phyloP scores from a whole-genome alignment of 352 stramenopile genomes.

The Aphanomyces cochlioides region DNA sequence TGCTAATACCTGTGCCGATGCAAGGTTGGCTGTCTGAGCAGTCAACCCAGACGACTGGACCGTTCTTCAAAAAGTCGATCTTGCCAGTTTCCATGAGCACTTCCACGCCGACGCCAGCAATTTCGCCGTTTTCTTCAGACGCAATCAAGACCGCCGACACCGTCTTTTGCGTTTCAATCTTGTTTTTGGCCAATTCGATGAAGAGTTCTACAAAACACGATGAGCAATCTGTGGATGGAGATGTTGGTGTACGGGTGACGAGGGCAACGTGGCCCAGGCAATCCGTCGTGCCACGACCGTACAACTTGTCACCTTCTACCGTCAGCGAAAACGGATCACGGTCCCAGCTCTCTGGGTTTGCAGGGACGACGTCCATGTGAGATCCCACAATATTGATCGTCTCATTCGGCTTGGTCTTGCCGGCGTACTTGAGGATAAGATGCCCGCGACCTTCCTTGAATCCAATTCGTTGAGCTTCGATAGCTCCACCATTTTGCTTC shows the following conservation, averaged over 20 bases:
- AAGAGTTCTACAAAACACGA: slow-evolving; percentile 47
- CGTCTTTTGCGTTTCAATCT: slow-evolving; percentile 63
- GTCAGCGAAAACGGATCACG: slow-evolving; percentile 85
- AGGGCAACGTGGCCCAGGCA: slow-evolving; percentile 91
- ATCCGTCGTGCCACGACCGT: slow-evolving; percentile 89
- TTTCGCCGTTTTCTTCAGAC: slow-evolving; percentile 82
- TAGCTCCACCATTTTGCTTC: slow-evolving; percentile 57
- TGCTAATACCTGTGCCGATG: slow-evolving; percentile 67
- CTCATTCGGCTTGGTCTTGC: slow-evolving; percentile 41
- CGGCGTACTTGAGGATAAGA: slow-evolving; percentile 89
- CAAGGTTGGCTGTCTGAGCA: slow-evolving; percentile 90
- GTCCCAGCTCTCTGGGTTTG: slow-evolving; percentile 87
- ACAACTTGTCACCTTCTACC: slow-evolving; percentile 90
- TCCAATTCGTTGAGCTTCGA: slow-evolving; percentile 72
- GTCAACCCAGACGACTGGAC: slow-evolving; percentile 90
- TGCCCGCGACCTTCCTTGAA: slow-evolving; percentile 86
- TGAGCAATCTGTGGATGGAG: background rate
- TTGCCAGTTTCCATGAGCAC: slow-evolving; percentile 82
- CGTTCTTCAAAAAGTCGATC: slow-evolving; percentile 91
- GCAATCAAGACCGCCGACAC: slow-evolving; percentile 89
- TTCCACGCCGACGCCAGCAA: slow-evolving; percentile 86
- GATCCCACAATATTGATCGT: slow-evolving; percentile 85
- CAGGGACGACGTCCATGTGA: slow-evolving; percentile 91
- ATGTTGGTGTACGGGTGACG: slow-evolving; percentile 51
- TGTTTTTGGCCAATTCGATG: slow-evolving; percentile 64